phyloP scores from a whole-genome alignment of 129 eudicot genomes.

The Sambucus nigra region DNA sequence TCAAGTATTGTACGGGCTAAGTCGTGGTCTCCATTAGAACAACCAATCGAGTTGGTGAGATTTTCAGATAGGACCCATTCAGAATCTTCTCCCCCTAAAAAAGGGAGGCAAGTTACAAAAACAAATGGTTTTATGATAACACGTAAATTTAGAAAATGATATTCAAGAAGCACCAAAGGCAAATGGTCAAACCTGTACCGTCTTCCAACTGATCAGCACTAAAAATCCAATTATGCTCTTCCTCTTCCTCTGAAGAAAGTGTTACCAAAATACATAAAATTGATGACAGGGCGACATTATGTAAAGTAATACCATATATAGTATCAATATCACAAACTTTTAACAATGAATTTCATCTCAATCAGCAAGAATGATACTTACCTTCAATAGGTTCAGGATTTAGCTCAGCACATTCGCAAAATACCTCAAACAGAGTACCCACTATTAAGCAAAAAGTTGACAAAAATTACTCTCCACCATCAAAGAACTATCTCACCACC shows the following conservation, averaged over 20 bases:
- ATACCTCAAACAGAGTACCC: conserved; percentile 63
- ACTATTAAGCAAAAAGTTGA: conserved; percentile 32
- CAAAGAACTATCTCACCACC: background rate
- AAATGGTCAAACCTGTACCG: conserved; percentile 18
- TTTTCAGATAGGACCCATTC: conserved; percentile 37
- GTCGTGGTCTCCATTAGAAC: conserved; percentile 71
- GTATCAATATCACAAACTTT: background rate
- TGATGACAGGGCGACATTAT: background rate
- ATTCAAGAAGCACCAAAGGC: background rate
- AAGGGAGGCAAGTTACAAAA: conserved; percentile 5
- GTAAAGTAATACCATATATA: background rate
- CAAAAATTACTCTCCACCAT: background rate
- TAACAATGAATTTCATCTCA: background rate
- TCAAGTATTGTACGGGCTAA: conserved; percentile 56
- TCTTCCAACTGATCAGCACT: conserved; percentile 78
- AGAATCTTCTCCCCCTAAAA: conserved; percentile 38
- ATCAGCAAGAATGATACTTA: conserved; percentile 13
- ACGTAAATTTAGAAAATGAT: background rate
- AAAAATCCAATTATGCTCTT: conserved; percentile 72
- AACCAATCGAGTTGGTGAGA: conserved; percentile 44
- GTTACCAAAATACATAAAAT: background rate
- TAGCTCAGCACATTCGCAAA: conserved; percentile 91
- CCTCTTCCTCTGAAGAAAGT: conserved; percentile 43
- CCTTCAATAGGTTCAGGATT: conserved; percentile 88
- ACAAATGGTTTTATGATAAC: background rate